phyloP scores from a whole-genome alignment of 768 basidiomycete species.

The Psilocybe cubensis region DNA sequence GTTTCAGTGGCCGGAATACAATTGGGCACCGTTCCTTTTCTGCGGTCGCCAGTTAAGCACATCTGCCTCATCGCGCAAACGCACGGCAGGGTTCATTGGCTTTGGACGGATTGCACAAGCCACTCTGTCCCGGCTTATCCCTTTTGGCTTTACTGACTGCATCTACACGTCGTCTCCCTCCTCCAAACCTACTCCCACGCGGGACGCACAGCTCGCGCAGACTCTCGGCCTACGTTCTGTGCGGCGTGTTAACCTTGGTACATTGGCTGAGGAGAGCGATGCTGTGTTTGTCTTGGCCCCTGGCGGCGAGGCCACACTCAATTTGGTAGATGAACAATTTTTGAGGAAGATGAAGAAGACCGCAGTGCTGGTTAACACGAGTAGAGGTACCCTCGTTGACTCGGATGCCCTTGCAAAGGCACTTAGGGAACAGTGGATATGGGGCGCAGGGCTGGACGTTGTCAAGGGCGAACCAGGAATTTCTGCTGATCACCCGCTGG shows the following conservation, averaged over 20 bases:
- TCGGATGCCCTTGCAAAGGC: conserved; percentile 87
- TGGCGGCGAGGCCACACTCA: conserved; percentile 69
- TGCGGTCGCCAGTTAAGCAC: conserved; percentile 84
- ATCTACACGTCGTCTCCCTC: conserved; percentile 68
- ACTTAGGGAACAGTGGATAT: conserved; percentile 77
- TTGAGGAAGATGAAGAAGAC: conserved; percentile 85
- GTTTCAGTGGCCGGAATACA: conserved; percentile 73
- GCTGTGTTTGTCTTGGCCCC: conserved; percentile 85
- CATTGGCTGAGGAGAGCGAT: conserved; percentile 80
- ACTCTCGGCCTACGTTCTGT: conserved; percentile 44
- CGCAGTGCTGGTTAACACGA: conserved; percentile 83
- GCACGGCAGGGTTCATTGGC: conserved; percentile 89
- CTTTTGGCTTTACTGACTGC: conserved; percentile 80
- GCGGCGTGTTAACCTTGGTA: conserved; percentile 60
- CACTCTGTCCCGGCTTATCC: conserved; percentile 74
- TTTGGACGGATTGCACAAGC: conserved; percentile 95
- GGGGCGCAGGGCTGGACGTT: conserved; percentile 93
- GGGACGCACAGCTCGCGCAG: conserved; percentile 36
- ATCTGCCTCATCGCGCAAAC: conserved; percentile 46
- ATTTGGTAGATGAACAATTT: conserved; percentile 74
- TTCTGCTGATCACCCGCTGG: conserved; percentile 72
- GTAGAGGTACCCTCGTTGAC: conserved; percentile 87
- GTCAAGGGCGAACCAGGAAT: conserved; percentile 91
- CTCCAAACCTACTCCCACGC: conserved; percentile 48
- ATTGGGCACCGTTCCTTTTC: conserved; percentile 84